phyloP scores from a whole-genome alignment of 2,329 filamentous ascomycete genomes.

The Verticillium alfalfae region DNA sequence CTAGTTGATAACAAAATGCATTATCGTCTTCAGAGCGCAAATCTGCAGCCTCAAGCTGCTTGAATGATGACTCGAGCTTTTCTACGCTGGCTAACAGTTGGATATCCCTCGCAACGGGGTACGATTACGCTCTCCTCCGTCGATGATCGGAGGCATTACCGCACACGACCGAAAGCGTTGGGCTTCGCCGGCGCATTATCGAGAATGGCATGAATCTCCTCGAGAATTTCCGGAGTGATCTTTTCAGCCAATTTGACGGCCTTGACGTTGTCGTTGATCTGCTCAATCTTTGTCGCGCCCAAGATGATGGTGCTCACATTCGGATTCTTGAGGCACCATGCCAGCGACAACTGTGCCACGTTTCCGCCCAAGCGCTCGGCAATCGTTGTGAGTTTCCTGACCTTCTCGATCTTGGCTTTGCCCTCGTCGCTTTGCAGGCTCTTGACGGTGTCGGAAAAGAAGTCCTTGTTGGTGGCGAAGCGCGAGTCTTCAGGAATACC shows the following conservation, averaged over 20 bases:
- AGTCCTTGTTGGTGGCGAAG: slow-evolving; percentile 50
- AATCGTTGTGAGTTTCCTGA: slow-evolving; percentile 15
- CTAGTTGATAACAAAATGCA: no score
- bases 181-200: not conserved
- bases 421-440: slow-evolving; percentile 30
- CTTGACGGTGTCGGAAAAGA: slow-evolving; percentile 52
- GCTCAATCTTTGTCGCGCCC: slow-evolving; percentile 18
- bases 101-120: no score
- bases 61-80: no score
- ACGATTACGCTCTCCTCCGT: no score
- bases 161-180: not conserved
- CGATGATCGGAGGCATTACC: not conserved
- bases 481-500: slow-evolving; percentile 51
- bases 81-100: no score
- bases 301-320: slow-evolving; percentile 22
- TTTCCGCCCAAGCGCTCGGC: slow-evolving; percentile 18
- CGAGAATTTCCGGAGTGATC: not conserved
- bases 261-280: slow-evolving; percentile 11
- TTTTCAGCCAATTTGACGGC: not conserved
- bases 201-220: slow-evolving; percentile 1
- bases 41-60: no score
- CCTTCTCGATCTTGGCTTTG: slow-evolving; percentile 19
- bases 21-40: no score
- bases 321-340: slow-evolving; percentile 18
- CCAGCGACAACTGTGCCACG: slow-evolving; percentile 16